These are phyloP conservation scores for Populus ilicifolia DNA, from an alignment of 345 rosid species.

Conservation along the genomic window DNA sequence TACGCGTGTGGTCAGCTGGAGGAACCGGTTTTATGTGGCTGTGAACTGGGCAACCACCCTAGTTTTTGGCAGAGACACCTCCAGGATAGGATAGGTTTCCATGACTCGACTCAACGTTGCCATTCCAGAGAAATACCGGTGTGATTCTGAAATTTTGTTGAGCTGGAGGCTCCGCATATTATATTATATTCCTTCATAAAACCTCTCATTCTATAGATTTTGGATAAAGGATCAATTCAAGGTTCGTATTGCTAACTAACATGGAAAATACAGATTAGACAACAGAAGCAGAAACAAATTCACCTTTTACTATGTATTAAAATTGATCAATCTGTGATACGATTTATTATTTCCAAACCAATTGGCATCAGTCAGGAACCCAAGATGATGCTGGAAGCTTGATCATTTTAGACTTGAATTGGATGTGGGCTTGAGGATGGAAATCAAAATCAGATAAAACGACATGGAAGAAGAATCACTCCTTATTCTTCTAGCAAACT, in stretches of 20 bases:
- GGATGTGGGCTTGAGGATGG: neutral
- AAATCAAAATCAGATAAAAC: no score
- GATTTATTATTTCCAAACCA: neutral
- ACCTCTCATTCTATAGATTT: neutral
- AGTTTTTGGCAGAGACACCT: constrained; percentile 68
- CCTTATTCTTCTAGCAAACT: neutral
- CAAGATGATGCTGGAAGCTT: no score
- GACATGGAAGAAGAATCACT: no score
- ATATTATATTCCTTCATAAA: neutral
- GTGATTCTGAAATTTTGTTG: neutral
- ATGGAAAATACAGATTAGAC: neutral
- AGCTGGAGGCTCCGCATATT: neutral
- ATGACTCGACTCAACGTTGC: neutral
- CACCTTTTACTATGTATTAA: neutral
- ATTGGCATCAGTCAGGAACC: neutral
- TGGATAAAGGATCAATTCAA: neutral
- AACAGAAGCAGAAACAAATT: neutral
- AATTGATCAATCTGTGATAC: neutral
- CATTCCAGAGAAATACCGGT: neutral
- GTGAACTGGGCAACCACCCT: constrained; percentile 74
- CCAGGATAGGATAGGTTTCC: constrained; percentile 33
- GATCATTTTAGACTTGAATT: neutral
- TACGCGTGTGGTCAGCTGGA: constrained; percentile 70
- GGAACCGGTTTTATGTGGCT: constrained; percentile 66
- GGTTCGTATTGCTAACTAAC: neutral